Evolutionary conservation across 2,329 filamentous ascomycete genomes (phyloP), one percentile per base, ranked within the genome.

Genomic region (Monosporascus sp.): DNA sequence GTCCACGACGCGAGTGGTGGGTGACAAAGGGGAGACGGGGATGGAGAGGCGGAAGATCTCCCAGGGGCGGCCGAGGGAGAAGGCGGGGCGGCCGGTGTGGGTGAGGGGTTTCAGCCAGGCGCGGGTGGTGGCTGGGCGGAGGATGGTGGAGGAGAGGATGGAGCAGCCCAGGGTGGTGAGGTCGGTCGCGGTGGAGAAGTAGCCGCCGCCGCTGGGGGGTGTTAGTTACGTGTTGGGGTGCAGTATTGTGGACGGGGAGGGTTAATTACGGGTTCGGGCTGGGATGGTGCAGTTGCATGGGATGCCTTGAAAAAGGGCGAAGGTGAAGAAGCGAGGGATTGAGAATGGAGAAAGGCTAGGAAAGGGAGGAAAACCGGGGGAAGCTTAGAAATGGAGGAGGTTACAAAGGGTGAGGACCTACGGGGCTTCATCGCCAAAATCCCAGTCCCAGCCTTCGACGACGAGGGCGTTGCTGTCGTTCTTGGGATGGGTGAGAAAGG

Each of bases 1-100:
- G 48, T 60, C 51, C 5, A 38, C 54, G 17, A 54, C 40, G 31
- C 54, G 55, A 40, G 50, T 28, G 28, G 51, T 37, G 26, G 26
- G 26, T 26, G 26, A 7, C 26, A 26, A 26, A 26, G 26, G 26
- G 26, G 26, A 26, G 26, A 26, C 26, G 11, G 58, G 44, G 11
- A 54, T 18, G 6, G 52, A 49, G 7, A 62, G 50, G 26, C 56
- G 51, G 11, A 53, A 50, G 24, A 66, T 64, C 49, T 66, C 65
- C 64, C 65, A 66, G 1, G 63, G 63, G 38, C 58, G 59, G 20
- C 64, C 63, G 37, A 65, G 62, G 2, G 59, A 56, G 1, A 50
- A 50, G 31, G 50, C 48, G 18, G 55, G 47, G 37, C 55, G 52
- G 28, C 59, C 59, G 1, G 57, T 62, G n/a, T 64, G 58, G 15